phyloP scores from a whole-genome alignment of 1,284 basidiomycete species.

The Marasmius fiardii region DNA sequence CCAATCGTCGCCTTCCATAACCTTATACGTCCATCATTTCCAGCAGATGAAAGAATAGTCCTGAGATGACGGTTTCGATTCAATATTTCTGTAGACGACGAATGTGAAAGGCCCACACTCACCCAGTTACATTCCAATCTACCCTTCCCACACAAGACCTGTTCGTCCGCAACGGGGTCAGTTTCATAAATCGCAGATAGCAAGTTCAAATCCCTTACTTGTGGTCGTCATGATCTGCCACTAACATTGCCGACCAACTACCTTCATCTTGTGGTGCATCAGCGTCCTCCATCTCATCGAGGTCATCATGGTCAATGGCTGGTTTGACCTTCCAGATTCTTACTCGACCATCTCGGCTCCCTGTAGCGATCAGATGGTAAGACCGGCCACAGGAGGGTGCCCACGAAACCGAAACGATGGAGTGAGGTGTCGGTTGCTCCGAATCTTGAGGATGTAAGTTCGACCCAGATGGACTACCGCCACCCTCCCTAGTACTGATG shows the following conservation, averaged over 20 bases:
- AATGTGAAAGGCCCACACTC: conserved; percentile 20
- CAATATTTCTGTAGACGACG: not conserved
- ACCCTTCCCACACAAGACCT: conserved; percentile 69
- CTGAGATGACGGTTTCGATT: conserved; percentile 35
- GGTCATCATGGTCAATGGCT: conserved; percentile 28
- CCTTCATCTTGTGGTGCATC: conserved; percentile 31
- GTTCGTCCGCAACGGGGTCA: conserved; percentile 21
- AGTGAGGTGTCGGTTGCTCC: conserved; percentile 37
- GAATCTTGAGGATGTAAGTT: conserved; percentile 21
- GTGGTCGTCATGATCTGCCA: conserved; percentile 86
- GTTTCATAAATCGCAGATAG: not conserved
- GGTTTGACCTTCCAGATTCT: conserved; percentile 83
- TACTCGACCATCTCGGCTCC: conserved; percentile 81
- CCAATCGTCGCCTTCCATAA: conserved; percentile 84
- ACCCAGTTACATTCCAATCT: conserved; percentile 90
- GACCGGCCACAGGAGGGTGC: conserved; percentile 88
- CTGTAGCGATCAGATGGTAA: conserved; percentile 90
- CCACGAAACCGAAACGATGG: conserved; percentile 84
- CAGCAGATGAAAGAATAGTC: conserved; percentile 84
- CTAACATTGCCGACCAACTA: conserved; percentile 70
- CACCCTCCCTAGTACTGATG: not conserved
- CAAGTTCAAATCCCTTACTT: conserved; percentile 44
- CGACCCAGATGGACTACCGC: not conserved
- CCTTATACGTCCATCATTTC: conserved; percentile 85
- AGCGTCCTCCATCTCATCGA: conserved; percentile 33